Conservation (phyloP, 768 basidiomycete species). For the Termitomyces sp. region DNA sequence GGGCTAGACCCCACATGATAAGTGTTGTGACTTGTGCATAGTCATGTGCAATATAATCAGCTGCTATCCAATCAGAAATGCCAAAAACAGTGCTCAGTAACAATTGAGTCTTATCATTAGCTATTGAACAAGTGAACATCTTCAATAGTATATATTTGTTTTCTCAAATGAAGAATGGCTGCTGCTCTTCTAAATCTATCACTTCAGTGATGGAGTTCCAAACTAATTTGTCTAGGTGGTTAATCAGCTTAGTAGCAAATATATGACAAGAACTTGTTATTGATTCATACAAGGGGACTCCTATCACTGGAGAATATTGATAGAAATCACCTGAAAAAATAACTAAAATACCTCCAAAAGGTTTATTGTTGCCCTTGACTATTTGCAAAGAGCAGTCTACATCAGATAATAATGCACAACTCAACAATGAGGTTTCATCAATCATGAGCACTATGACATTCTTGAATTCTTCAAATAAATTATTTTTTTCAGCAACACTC, state of each 20-base stretch:
- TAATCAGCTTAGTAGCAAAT: background rate
- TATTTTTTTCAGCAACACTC: conserved; percentile 12
- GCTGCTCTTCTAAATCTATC: conserved; percentile 1
- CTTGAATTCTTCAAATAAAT: conserved; percentile 22
- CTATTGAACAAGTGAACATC: conserved; percentile 9
- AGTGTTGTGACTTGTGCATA: too few relatives aligned
- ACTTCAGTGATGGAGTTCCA: conserved; percentile 3
- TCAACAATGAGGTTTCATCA: conserved; percentile 29
- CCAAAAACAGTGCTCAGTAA: too few relatives aligned
- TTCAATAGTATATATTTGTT: conserved; percentile 23
- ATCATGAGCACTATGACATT: conserved; percentile 23
- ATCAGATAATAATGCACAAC: conserved; percentile 18
- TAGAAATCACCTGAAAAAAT: conserved; percentile 19
- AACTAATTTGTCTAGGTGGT: background rate
- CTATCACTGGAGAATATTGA: background rate
- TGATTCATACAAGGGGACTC: background rate
- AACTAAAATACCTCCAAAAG: conserved; percentile 28
- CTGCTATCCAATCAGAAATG: too few relatives aligned
- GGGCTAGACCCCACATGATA: too few relatives aligned
- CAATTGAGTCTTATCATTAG: too few relatives aligned
- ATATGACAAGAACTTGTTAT: background rate
- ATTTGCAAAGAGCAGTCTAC: conserved; percentile 26
- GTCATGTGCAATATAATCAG: too few relatives aligned
- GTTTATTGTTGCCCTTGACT: conserved; percentile 20
- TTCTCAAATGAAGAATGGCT: conserved; percentile 20